These are phyloP conservation scores for Candida dajiaensis DNA, from an alignment of 805 yeast species.

Conservation along the genomic window DNA sequence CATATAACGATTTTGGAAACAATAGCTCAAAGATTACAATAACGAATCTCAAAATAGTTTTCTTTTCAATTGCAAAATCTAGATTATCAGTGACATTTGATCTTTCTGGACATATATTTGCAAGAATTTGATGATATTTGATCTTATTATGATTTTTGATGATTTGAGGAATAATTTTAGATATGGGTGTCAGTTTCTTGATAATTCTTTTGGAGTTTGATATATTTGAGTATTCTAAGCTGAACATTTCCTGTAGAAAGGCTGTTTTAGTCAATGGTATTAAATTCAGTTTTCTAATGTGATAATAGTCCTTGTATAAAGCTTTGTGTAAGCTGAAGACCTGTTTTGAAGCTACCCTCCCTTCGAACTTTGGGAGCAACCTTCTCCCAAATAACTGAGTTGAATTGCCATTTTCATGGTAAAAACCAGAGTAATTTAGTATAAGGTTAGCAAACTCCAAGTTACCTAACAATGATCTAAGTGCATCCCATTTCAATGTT, in stretches of 20 bases:
- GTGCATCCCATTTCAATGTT: conserved; percentile 35
- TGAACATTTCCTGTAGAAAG: conserved; percentile 8
- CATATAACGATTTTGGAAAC: conserved; percentile 48
- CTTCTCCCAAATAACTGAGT: conserved; percentile 15
- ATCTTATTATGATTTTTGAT: conserved; percentile 29
- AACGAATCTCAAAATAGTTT: conserved; percentile 37
- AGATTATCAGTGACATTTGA: conserved; percentile 23
- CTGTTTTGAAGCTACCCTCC: not conserved
- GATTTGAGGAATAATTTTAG: conserved; percentile 14
- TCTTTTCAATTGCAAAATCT: conserved; percentile 26
- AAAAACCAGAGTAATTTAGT: conserved; percentile 9
- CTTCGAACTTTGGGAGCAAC: not conserved
- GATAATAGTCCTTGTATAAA: conserved; percentile 9
- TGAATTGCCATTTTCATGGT: not conserved
- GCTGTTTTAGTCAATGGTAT: conserved; percentile 3
- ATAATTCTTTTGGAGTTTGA: conserved; percentile 20
- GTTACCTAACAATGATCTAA: conserved; percentile 11
- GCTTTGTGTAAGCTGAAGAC: conserved; percentile 8
- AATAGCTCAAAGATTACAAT: conserved; percentile 38
- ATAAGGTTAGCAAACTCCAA: conserved; percentile 8
- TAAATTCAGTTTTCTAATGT: conserved; percentile 6
- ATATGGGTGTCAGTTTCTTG: conserved; percentile 17
- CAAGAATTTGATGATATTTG: conserved; percentile 32
- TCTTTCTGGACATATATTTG: conserved; percentile 27
- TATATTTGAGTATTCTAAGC: conserved; percentile 4